Conservation (phyloP, 371 early-diverging fungal species). For the Blakeslea trispora region DNA sequence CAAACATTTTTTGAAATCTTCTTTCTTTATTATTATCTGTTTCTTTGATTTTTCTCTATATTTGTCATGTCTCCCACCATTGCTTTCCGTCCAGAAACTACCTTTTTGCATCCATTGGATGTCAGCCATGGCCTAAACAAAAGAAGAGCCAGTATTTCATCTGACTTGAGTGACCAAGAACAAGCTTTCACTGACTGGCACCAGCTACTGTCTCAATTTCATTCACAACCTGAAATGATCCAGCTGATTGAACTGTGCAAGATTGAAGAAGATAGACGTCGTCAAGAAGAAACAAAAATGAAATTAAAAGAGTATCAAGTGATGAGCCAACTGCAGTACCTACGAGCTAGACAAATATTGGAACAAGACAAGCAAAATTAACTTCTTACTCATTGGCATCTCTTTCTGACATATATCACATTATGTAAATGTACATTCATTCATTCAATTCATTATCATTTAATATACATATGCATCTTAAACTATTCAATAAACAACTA, state of each 20-base stretch:
- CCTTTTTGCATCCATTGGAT: constrained; percentile 14
- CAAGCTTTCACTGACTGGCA: constrained; percentile 10
- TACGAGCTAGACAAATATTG: constrained; percentile 6
- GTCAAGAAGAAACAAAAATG: constrained; percentile 51
- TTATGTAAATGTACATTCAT: too few relatives aligned
- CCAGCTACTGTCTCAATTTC: constrained; percentile 20
- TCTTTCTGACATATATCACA: too few relatives aligned
- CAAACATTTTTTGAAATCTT: constrained; percentile 2
- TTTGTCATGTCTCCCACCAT: constrained; percentile 9
- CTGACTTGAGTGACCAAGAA: constrained; percentile 15
- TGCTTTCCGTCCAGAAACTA: background rate
- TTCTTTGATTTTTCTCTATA: background rate
- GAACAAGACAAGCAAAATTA: constrained; percentile 3
- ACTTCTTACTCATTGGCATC: background rate
- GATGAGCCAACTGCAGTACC: constrained; percentile 11
- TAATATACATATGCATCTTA: too few relatives aligned
- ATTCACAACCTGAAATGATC: constrained; percentile 50
- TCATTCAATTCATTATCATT: too few relatives aligned
- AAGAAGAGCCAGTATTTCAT: constrained; percentile 15
- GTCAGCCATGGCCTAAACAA: constrained; percentile 1
- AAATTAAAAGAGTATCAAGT: constrained; percentile 40
- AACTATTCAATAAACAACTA: too few relatives aligned
- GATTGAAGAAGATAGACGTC: constrained; percentile 51
- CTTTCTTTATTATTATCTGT: too few relatives aligned
- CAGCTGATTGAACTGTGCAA: constrained; percentile 50